A percentile compares a stretch with the other conserved stretches of the same genome.
Conservation (phyloP, 106 monocot species). For the Posidonia australis region DNA sequence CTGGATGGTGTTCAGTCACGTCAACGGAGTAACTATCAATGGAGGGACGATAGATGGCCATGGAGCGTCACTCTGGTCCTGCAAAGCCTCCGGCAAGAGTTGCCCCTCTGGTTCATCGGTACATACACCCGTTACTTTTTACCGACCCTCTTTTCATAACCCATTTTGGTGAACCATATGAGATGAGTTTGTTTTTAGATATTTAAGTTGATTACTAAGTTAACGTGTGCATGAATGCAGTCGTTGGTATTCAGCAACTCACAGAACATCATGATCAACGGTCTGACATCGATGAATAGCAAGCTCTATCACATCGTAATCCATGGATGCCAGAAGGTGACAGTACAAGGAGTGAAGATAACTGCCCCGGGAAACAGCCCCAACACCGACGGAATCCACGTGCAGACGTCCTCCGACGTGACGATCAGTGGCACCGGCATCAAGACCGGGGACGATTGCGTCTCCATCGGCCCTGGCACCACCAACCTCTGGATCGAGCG, state of each 20-base stretch:
- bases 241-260: background rate
- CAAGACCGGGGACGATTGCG: constrained; percentile 49
- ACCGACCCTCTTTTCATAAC: no score
- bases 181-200: no score
- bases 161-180: no score
- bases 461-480: constrained; percentile 21
- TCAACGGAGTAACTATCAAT: background rate
- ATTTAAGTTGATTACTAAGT: no score
- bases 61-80: constrained; percentile 1
- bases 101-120: background rate
- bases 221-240: background rate
- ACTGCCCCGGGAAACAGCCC: constrained; percentile 30
- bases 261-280: background rate
- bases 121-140: background rate
- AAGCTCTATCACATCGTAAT: constrained; percentile 25
- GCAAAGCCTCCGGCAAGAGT: background rate
- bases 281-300: background rate
- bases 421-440: constrained; percentile 17
- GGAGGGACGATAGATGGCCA: constrained; percentile 5
- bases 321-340: constrained; percentile 14
- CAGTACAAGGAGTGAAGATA: constrained; percentile 11
- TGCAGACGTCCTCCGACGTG: constrained; percentile 20
- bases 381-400: constrained; percentile 50
- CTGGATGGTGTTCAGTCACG: constrained; percentile 2
- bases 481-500: constrained; percentile 7